A percentile compares a stretch with the other conserved stretches of the same genome.
These are phyloP conservation scores for Helianthus tuberosus DNA, from an alignment of 129 eudicot genomes.

Conservation along the genomic window DNA sequence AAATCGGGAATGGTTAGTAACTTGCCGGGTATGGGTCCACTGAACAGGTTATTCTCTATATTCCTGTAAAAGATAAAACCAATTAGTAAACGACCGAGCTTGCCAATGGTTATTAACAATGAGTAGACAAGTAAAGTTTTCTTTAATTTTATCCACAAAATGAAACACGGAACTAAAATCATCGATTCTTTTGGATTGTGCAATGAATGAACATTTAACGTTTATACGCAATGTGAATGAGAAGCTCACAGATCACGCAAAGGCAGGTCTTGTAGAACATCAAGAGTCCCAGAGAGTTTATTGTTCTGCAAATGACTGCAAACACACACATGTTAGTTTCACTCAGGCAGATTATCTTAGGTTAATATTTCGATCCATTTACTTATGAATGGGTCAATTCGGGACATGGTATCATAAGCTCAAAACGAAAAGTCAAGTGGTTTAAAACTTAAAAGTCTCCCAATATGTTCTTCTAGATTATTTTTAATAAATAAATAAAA, in stretches of 20 bases:
- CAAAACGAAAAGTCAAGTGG: too few species aligned
- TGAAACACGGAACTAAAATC: too few species aligned
- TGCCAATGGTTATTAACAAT: not conserved
- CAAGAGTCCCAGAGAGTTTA: slow-evolving; percentile 92
- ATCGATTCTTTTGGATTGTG: too few species aligned
- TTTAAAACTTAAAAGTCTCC: too few species aligned
- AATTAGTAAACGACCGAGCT: not conserved
- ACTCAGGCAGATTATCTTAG: not conserved
- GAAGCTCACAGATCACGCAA: slow-evolving; percentile 73
- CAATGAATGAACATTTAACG: not conserved
- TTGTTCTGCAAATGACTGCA: slow-evolving; percentile 96
- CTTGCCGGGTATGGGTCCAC: slow-evolving; percentile 87
- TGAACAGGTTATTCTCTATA: slow-evolving; percentile 71
- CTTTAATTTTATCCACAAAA: too few species aligned
- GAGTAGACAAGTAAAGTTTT: too few species aligned
- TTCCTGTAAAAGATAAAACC: slow-evolving; percentile 49
- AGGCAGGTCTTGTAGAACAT: slow-evolving; percentile 87
- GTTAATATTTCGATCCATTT: slow-evolving; percentile 1
- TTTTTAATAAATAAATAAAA: too few species aligned
- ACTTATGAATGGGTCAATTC: not conserved
- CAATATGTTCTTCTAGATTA: too few species aligned
- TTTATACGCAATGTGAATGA: slow-evolving; percentile 16
- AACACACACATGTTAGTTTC: slow-evolving; percentile 34
- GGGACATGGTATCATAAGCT: too few species aligned
- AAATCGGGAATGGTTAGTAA: slow-evolving; percentile 70